Evolutionary conservation across 2,329 filamentous ascomycete species (phyloP).

Genomic region (Colletotrichum musae): DNA sequence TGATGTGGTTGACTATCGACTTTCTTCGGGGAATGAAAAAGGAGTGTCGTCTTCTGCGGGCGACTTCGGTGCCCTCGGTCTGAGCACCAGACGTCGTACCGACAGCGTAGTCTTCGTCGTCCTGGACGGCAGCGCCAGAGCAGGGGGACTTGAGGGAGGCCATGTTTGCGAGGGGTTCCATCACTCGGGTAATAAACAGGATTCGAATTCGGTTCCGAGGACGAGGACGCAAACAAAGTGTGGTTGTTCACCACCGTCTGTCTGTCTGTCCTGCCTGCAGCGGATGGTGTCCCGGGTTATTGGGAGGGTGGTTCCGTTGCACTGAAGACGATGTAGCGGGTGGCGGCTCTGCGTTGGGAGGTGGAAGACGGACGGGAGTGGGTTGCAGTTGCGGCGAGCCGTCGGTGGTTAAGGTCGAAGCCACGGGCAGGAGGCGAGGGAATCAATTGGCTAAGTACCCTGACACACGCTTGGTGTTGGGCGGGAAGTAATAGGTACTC

Average conservation of each 20-base stretch:
- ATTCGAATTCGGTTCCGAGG: background rate
- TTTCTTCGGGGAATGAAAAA: constrained; percentile 70
- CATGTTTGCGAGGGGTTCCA: constrained; percentile 49
- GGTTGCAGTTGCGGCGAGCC: constrained; percentile 26
- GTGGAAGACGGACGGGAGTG: background rate
- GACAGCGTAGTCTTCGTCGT: constrained; percentile 52
- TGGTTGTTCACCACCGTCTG: background rate
- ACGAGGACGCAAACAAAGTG: constrained; percentile 14
- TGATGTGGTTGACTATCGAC: constrained; percentile 71
- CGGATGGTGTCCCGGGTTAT: constrained; percentile 3
- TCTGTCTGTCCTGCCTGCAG: background rate
- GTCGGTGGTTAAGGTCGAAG: constrained; percentile 22
- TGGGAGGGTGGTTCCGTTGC: constrained; percentile 25
- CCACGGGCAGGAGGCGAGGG: constrained; percentile 40
- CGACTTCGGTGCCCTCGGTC: constrained; percentile 48
- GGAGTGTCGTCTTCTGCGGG: constrained; percentile 67
- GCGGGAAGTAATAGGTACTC: background rate
- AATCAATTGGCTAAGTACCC: constrained; percentile 33
- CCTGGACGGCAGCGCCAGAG: constrained; percentile 49
- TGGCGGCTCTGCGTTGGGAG: constrained; percentile 17
- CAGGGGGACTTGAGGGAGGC: constrained; percentile 56
- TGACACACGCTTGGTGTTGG: background rate
- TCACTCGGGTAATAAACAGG: constrained; percentile 15
- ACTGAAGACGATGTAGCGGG: constrained; percentile 12
- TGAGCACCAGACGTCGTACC: constrained; percentile 60